Base-by-base conservation (phyloP, 495 filamentous ascomycete species). In the Poronia punctata region DNA sequence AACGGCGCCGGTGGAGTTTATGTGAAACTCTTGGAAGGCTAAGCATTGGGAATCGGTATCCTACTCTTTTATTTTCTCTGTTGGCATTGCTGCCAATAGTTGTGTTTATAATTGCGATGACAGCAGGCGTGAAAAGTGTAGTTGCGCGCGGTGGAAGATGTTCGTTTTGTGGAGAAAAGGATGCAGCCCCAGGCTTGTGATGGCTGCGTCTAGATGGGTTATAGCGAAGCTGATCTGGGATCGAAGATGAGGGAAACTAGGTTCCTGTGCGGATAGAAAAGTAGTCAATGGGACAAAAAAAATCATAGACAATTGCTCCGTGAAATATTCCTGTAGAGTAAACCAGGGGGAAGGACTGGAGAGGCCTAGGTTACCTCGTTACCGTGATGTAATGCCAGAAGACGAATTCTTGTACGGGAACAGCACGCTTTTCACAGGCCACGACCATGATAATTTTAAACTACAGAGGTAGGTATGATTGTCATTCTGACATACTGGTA, bases 1-100 rank as follows among this genome's bases (percentile, higher is more conserved):
- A 50, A 46, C 46, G 55, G 55, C 55, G 55, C 52, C 51, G 47
- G 49, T 58, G 49, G 54, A 48, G 50, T 54, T 54, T 49, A n/a
- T n/a, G 40, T 40, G 42, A 38, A 37, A 54, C 46, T 41, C 40
- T 54, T 52, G 51, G 35, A 25, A 27, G 34, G 52, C 55, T 53
- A 53, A n/a, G 55, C 55, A 59, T 59, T 45, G 52, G 55, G 52
- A 46, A 51, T 42, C 41, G 52, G 49, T 53, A 45, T 53, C 44
- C 38, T 56, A 45, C 42, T 45, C n/a, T 37, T 53, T 46, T 53
- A 19, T 39, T 50, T 59, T 42, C 50, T 57, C 55, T 53, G 36
- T 52, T 37, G 27, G 35, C 45, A 38, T 32, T 44, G 35, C 47
- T 29, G 20, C 47, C 52, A 49, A 59, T 38, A 56, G 50, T 32